Base-by-base conservation (phyloP, 495 filamentous ascomycete species). In the Penicillium waksmanii region DNA sequence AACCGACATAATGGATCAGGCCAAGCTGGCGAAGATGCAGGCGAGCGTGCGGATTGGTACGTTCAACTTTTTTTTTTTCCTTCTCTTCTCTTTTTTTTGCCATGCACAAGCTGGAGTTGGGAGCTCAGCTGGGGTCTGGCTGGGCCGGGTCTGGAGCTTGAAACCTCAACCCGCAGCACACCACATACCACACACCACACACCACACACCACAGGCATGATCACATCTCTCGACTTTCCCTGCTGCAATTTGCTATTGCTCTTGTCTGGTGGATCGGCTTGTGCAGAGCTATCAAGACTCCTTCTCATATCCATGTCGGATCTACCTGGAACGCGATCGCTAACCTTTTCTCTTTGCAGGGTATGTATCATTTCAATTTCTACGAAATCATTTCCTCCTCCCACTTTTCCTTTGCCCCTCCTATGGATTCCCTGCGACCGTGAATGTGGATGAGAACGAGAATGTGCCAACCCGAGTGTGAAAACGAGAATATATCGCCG, bases 21-120 rank as follows among this genome's bases (percentile, higher is more conserved):
- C 78, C 70, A 84, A 84, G 79, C 73, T 84, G 68, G 80, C 80
- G 69, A 78, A 71, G 63, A 78, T 84, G 77, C 81, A 82, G 77
- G 73, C 76, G 69, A 81, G 77, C 64, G 81, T 80, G 66, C 80
- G 80, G 68, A 84, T 80, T 74, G 81, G 81, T 84, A 77, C 65
- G 81, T 77, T 33, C 46, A 9, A 31, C 3, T 52, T 58, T 62
- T 60, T 60, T 60, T 33, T 60, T 52, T 35, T 53, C 23, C 36
- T 25, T 51, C 27, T 55, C 52, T 49, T 36, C 21, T 51, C 27
- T 55, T 52, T 54, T 51, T 34, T 49, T 44, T 44, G 23, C n/a
- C 17, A 17, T 53, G 34, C 33, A 51, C 52, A 34, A 3, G 18
- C n/a, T 44, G 18, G 52, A 55, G 19, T 23, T 47, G 40, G 23